A percentile compares a stretch with the other conserved stretches of the same genome.
Evolutionary conservation across 495 filamentous ascomycete genomes (phyloP).

Genomic region (Hypomontagnella monticulosa): DNA sequence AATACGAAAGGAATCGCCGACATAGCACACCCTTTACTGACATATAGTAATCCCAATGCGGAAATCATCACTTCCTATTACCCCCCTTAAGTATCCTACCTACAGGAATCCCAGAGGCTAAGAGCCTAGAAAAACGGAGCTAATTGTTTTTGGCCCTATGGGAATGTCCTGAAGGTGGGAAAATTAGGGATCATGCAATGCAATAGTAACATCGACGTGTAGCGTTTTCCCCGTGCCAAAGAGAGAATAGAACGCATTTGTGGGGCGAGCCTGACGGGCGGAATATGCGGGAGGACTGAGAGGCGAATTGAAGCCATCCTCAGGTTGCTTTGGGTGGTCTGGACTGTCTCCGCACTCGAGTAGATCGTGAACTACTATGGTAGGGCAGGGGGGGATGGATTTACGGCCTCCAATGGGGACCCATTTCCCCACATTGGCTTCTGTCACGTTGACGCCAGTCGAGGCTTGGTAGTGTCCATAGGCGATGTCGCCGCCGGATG

Average conservation of each 20-base stretch:
- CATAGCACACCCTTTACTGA: slow-evolving; percentile 18
- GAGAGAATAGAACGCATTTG: slow-evolving; percentile 21
- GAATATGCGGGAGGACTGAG: slow-evolving; percentile 26
- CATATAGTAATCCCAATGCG: slow-evolving; percentile 14
- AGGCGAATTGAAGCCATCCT: slow-evolving; percentile 23
- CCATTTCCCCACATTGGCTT: slow-evolving; percentile 34
- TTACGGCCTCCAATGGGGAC: slow-evolving; percentile 24
- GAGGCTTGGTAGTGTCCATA: slow-evolving; percentile 6
- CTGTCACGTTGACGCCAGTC: slow-evolving; percentile 29
- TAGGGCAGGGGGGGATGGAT: slow-evolving; percentile 29
- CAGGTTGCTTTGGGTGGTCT: slow-evolving; percentile 25
- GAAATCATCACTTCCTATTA: slow-evolving; percentile 12
- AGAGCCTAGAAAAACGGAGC: slow-evolving; percentile 23
- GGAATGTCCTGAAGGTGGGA: background rate
- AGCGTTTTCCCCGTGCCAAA: slow-evolving; percentile 24
- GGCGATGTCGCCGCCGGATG: slow-evolving; percentile 38
- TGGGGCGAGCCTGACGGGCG: slow-evolving; percentile 25
- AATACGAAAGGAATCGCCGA: slow-evolving; percentile 20
- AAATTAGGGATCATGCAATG: slow-evolving; percentile 25
- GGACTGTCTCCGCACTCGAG: slow-evolving; percentile 27
- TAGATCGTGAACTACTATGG: slow-evolving; percentile 26
- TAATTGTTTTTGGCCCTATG: slow-evolving; percentile 10
- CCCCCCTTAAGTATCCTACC: slow-evolving; percentile 1
- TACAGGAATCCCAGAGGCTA: slow-evolving; percentile 12
- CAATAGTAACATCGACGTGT: slow-evolving; percentile 22